Evolutionary conservation across 805 yeast genomes (phyloP).

Genomic region (Phaffomyces thermotolerans): DNA sequence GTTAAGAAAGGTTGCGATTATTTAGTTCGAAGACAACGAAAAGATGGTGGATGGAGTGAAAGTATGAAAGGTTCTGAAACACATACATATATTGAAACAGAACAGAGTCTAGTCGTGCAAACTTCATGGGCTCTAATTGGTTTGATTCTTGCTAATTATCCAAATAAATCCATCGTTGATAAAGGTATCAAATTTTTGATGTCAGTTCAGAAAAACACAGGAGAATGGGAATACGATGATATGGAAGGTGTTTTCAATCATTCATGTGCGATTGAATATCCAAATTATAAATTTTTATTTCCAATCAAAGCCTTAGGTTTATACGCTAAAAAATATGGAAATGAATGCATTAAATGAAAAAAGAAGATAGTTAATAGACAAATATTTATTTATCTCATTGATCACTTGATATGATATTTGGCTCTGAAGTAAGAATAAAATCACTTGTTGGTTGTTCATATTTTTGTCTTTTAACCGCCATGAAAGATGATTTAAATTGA

Average conservation of each 20-base stretch:
- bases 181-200: conserved; percentile 59
- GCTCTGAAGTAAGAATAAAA: conserved; percentile 6
- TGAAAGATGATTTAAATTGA: background rate
- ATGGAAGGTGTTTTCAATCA: conserved; percentile 97
- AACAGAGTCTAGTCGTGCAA: conserved; percentile 67
- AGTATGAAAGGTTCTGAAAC: conserved; percentile 86
- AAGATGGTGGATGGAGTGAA: conserved; percentile 98
- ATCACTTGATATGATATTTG: conserved; percentile 8
- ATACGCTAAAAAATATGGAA: conserved; percentile 29
- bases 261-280: conserved; percentile 90
- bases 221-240: conserved; percentile 81
- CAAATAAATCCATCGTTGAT: conserved; percentile 53
- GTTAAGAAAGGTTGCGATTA: conserved; percentile 83
- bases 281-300: conserved; percentile 83
- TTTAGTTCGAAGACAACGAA: conserved; percentile 61
- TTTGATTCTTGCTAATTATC: conserved; percentile 72
- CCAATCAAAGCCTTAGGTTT: conserved; percentile 91
- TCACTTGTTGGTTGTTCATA: background rate
- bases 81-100: conserved; percentile 60
- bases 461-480: conserved; percentile 1
- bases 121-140: conserved; percentile 92
- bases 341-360: background rate
- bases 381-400: no score
- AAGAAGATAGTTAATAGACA: background rate
- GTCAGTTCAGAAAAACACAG: conserved; percentile 59